Evolutionary conservation across 2,329 filamentous ascomycete species (phyloP).

Genomic region (Thelonectria blattea): DNA sequence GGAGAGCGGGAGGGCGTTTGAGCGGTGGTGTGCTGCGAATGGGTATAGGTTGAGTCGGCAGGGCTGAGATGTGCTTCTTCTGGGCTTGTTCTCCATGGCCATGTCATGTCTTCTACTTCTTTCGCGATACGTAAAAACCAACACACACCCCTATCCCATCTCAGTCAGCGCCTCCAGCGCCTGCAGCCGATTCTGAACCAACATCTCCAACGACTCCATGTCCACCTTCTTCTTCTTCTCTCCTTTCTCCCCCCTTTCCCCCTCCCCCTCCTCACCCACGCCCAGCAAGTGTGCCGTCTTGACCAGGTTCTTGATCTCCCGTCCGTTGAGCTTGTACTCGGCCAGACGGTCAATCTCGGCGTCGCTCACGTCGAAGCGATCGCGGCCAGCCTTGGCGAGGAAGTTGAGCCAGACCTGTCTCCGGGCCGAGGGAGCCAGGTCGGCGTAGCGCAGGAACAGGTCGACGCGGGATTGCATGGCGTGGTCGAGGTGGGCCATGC

Average conservation of each 20-base stretch:
- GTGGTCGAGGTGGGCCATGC: constrained; percentile 51
- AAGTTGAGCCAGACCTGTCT: constrained; percentile 12
- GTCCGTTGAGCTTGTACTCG: constrained; percentile 3
- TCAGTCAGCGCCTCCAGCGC: constrained; percentile 2
- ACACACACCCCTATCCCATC: not conserved
- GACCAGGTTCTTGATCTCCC: constrained; percentile 16
- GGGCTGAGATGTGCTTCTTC: not conserved
- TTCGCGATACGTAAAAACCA: not conserved
- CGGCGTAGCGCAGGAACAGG: constrained; percentile 43
- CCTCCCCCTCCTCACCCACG: not conserved
- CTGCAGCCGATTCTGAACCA: constrained; percentile 4
- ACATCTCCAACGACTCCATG: not conserved
- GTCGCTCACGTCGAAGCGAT: not conserved
- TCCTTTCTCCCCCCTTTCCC: too few relatives aligned
- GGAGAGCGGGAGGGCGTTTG: constrained; percentile 20
- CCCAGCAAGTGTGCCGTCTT: constrained; percentile 11
- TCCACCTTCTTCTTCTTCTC: not conserved
- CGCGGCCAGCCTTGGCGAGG: constrained; percentile 1
- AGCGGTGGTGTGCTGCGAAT: constrained; percentile 25
- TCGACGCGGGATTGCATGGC: constrained; percentile 51
- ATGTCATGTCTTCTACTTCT: not conserved
- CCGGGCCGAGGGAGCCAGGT: not conserved
- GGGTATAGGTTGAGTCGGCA: not conserved
- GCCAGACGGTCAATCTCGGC: not conserved
- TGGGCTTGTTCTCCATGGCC: not conserved